Conservation (phyloP, 179 eudicot species). For the Carnegiea gigantea region DNA sequence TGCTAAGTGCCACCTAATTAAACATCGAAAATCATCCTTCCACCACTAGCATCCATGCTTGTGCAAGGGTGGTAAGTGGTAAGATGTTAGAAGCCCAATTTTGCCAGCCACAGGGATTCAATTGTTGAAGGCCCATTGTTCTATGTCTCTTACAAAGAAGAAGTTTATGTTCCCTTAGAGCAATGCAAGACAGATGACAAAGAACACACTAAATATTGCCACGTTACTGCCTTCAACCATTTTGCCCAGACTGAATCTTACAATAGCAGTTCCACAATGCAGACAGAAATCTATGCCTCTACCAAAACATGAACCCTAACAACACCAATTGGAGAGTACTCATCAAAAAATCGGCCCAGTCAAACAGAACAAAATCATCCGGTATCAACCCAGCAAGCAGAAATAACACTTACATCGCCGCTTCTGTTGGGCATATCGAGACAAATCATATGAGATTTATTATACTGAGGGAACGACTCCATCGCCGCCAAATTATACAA, state of each 20-base stretch:
- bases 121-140: neutral
- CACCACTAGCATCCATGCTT: neutral
- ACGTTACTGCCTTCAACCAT: neutral
- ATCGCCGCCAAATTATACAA: constrained; percentile 59
- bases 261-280: constrained; percentile 10
- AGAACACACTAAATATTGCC: neutral
- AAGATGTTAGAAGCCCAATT: neutral
- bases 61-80: neutral
- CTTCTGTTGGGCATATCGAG: constrained; percentile 72
- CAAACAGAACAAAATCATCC: neutral
- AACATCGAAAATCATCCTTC: neutral
- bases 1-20: neutral
- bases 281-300: constrained; percentile 1
- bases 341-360: neutral
- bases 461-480: constrained; percentile 84
- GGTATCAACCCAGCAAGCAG: neutral
- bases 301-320: constrained; percentile 18
- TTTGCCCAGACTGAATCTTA: neutral
- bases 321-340: neutral
- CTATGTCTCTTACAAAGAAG: neutral
- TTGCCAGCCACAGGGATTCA: neutral
- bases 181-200: neutral
- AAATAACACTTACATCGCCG: constrained; percentile 62
- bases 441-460: constrained; percentile 79
- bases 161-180: neutral